Evolutionary conservation across 169 alveolate genomes (phyloP).

Genomic region (Cryptosporidium viatorum): DNA sequence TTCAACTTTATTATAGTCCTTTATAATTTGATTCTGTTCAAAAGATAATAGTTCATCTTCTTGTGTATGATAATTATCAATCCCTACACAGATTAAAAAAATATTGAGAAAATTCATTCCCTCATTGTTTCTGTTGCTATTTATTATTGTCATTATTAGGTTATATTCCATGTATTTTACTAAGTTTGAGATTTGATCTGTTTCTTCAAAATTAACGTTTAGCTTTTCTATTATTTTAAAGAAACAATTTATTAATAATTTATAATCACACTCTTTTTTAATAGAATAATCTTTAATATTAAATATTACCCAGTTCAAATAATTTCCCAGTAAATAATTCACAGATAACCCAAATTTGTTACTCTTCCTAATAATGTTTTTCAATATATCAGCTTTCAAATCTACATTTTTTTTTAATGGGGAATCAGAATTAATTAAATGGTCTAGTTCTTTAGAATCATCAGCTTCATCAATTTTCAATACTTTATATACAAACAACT

Average conservation of each 20-base stretch:
- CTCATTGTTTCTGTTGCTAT: slow-evolving; percentile 27
- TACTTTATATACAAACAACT: background rate
- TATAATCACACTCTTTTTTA: background rate
- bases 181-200: background rate
- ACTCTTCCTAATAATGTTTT: background rate
- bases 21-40: background rate
- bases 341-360: background rate
- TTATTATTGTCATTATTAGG: slow-evolving; percentile 24
- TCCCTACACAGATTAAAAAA: background rate
- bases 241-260: background rate
- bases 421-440: background rate
- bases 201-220: background rate
- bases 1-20: slow-evolving; percentile 10
- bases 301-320: slow-evolving; percentile 12
- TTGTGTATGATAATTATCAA: background rate
- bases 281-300: slow-evolving; percentile 5
- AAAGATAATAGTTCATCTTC: background rate
- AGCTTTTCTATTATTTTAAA: slow-evolving; percentile 29
- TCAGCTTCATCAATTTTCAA: background rate
- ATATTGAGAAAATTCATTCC: slow-evolving; percentile 42
- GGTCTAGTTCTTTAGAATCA: background rate
- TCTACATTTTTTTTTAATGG: background rate
- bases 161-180: slow-evolving; percentile 31
- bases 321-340: slow-evolving; percentile 27
- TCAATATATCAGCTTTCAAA: background rate